Conservation (phyloP, 2,329 filamentous ascomycete genomes). For the Paecilomyces sp. region DNA sequence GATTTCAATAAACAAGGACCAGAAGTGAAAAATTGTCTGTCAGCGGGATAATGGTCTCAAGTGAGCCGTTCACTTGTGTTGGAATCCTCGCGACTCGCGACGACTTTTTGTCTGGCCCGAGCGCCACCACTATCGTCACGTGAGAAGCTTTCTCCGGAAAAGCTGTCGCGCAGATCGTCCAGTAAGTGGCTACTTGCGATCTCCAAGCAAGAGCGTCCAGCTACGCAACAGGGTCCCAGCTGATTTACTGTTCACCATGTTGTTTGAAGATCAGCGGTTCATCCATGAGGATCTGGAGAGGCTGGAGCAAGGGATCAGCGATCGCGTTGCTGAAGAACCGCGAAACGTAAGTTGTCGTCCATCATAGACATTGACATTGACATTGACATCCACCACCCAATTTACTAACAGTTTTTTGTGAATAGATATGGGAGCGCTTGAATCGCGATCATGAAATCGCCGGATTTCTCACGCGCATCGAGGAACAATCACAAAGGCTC, state of each 20-base stretch:
- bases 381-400: background rate
- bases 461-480: conserved; percentile 78
- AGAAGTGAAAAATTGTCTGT: background rate
- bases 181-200: conserved; percentile 1
- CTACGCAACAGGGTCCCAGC: background rate
- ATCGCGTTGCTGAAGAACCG: conserved; percentile 82
- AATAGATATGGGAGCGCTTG: conserved; percentile 76
- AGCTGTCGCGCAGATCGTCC: conserved; percentile 11
- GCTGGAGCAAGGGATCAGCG: conserved; percentile 85
- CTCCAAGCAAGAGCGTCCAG: background rate
- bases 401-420: conserved; percentile 11
- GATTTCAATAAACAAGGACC: background rate
- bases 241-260: conserved; percentile 44
- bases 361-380: background rate
- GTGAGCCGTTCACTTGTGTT: background rate
- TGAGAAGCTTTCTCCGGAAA: conserved; percentile 15
- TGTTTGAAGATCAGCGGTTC: conserved; percentile 87
- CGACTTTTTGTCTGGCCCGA: conserved; percentile 17
- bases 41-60: background rate
- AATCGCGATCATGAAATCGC: conserved; percentile 88
- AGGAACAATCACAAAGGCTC: conserved; percentile 74
- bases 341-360: conserved; percentile 59
- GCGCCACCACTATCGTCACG: conserved; percentile 15
- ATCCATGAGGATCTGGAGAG: conserved; percentile 96
- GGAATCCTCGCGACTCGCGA: conserved; percentile 1